These are phyloP conservation scores for Didymella glomerata DNA, from an alignment of 2,329 filamentous ascomycete species.

Conservation along the genomic window DNA sequence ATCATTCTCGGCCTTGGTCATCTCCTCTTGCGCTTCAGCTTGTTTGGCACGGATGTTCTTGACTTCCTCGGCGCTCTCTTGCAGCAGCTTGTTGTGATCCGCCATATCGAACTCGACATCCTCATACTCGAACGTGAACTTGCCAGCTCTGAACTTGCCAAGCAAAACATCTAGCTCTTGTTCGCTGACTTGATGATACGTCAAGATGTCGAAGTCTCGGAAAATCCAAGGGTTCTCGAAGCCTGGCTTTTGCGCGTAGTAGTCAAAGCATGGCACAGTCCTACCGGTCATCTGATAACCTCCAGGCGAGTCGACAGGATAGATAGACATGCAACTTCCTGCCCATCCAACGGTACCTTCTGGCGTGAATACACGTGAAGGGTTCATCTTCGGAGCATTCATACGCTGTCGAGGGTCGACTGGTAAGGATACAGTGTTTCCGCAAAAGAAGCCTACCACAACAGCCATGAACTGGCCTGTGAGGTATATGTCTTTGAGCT, in stretches of 20 bases:
- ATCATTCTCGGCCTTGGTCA: slow-evolving; percentile 59
- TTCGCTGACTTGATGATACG: slow-evolving; percentile 63
- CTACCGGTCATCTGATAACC: slow-evolving; percentile 65
- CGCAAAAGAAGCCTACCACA: slow-evolving; percentile 64
- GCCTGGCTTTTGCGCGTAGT: slow-evolving; percentile 61
- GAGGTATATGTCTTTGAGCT: slow-evolving; percentile 62
- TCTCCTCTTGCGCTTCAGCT: slow-evolving; percentile 58
- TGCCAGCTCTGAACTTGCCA: slow-evolving; percentile 59
- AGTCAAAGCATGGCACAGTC: slow-evolving; percentile 64
- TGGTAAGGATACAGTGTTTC: slow-evolving; percentile 61
- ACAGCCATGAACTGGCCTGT: slow-evolving; percentile 62
- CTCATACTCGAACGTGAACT: slow-evolving; percentile 62
- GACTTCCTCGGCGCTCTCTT: slow-evolving; percentile 59
- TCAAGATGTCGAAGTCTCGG: slow-evolving; percentile 65
- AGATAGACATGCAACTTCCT: slow-evolving; percentile 63
- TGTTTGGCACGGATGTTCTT: slow-evolving; percentile 57
- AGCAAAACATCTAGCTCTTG: slow-evolving; percentile 61
- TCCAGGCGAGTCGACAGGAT: slow-evolving; percentile 65
- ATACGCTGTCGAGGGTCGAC: slow-evolving; percentile 64
- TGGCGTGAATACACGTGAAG: slow-evolving; percentile 64
- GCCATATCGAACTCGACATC: slow-evolving; percentile 64
- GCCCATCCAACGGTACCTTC: slow-evolving; percentile 66
- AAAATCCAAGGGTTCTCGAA: slow-evolving; percentile 65
- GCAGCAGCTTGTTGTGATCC: slow-evolving; percentile 61
- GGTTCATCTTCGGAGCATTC: slow-evolving; percentile 65